Base-by-base conservation (phyloP, 306 rosid genomes). In the Vachellia pachyceras region DNA sequence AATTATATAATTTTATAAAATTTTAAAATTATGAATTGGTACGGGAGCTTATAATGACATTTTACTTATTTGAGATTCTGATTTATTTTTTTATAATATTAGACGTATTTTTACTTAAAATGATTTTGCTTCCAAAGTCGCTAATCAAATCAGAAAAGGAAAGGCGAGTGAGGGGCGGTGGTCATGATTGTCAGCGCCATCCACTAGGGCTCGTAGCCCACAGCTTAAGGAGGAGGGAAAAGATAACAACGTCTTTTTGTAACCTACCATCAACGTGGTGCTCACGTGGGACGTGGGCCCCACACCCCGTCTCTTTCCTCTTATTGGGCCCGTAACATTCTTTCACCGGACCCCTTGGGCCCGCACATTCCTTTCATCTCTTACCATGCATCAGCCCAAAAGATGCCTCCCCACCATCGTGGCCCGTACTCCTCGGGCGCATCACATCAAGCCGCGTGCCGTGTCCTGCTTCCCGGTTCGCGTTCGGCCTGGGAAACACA, bases 241-340 rank as follows among this genome's bases (percentile, higher is more conserved):
- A 68, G 73, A 68, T 40, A n/a, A 41, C 50, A 68, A 40, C 50
- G 45, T 6, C 5, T 37, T n/a, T n/a, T n/a, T 3, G 35, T 2
- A 15, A n/a, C 63, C 63, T 8, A 55, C 15, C 10, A 9, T 29
- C n/a, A n/a, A n/a, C n/a, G n/a, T n/a, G n/a, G 40, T 57, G 9
- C 37, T 49, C 79, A 75, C 79, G 79, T 76, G 70, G 67, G 11
- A 12, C 44, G 0, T 9, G 79, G 79, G 44, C 44, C 79, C 79
- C 50, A 68, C 33, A 12, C 18, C 3, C n/a, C n/a, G 29, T 68
- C 36, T 12, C 52, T 22, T 68, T 61, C 40, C n/a, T 13, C 15
- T 1, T 12, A 25, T 13, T 25, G 13, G 71, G 46, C 46, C 71
- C 71, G 37, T 2, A n/a, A 17, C 15, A 36, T 66, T 29, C 68